A percentile compares a stretch with the other conserved stretches of the same genome.
Conservation (phyloP, 441 rosid genomes). For the Populus hybrid region DNA sequence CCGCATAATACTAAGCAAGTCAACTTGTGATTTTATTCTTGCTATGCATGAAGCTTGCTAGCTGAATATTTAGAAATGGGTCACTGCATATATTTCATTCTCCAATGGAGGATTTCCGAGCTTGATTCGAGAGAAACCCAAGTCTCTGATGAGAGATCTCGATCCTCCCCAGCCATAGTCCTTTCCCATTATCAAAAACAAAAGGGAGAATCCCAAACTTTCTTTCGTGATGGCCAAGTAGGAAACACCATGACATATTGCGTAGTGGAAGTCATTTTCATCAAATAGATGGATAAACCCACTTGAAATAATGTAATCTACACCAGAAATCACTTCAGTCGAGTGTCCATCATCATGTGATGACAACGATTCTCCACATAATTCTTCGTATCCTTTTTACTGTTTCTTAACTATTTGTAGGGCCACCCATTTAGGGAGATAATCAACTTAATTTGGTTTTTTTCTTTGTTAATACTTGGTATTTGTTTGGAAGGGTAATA, state of each 20-base stretch:
- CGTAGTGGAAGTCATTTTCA: slow-evolving; percentile 17
- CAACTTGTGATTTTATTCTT: slow-evolving; percentile 17
- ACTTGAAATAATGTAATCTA: neutral
- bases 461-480: neutral
- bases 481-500: neutral
- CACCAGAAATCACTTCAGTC: neutral
- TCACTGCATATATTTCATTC: neutral
- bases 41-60: neutral
- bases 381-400: neutral
- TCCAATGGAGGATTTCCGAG: neutral
- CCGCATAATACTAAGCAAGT: neutral
- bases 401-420: neutral
- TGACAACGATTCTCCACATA: slow-evolving; percentile 23
- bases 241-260: neutral
- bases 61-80: too few species aligned
- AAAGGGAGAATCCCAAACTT: neutral
- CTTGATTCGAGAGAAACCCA: neutral
- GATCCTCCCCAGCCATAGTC: neutral
- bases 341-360: neutral
- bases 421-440: slow-evolving; percentile 4
- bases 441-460: neutral
- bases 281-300: neutral
- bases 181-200: neutral
- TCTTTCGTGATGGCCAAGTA: slow-evolving; percentile 12
- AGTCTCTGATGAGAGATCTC: neutral